Conservation (phyloP, 2,329 filamentous ascomycete species). For the Fusarium aywerte region DNA sequence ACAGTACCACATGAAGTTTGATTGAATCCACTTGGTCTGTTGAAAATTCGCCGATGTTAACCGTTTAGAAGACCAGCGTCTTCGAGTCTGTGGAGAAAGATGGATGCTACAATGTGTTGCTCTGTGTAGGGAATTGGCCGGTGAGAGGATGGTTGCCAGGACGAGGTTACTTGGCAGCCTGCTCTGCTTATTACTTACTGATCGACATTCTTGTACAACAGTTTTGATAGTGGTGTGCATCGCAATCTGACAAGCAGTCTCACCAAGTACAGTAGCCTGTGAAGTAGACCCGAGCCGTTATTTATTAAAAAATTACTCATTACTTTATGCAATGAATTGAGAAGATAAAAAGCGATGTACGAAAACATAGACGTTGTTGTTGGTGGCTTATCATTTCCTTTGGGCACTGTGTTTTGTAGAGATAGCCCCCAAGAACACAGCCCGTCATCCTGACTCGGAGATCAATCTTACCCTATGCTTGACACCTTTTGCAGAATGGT, state of each 20-base stretch:
- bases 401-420: neutral
- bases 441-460: too few relatives aligned
- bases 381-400: neutral
- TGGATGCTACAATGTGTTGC: neutral
- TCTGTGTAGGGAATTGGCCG: neutral
- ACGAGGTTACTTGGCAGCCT: conserved; percentile 7
- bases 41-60: neutral
- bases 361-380: neutral
- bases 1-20: neutral
- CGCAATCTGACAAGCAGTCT: neutral
- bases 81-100: neutral
- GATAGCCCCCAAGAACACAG: neutral
- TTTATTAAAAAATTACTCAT: neutral
- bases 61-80: neutral
- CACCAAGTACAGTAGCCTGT: neutral
- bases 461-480: too few relatives aligned
- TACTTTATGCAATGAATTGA: neutral
- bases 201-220: neutral
- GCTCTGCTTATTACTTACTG: neutral
- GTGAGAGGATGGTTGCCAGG: neutral
- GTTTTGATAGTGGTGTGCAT: neutral
- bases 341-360: neutral
- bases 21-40: neutral
- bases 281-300: neutral
- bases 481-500: too few relatives aligned